Evolutionary conservation across 192 early-diverging fungal genomes (phyloP), one percentile per base, ranked within the genome.

Genomic region (Gryganskiella cystojenkinii): DNA sequence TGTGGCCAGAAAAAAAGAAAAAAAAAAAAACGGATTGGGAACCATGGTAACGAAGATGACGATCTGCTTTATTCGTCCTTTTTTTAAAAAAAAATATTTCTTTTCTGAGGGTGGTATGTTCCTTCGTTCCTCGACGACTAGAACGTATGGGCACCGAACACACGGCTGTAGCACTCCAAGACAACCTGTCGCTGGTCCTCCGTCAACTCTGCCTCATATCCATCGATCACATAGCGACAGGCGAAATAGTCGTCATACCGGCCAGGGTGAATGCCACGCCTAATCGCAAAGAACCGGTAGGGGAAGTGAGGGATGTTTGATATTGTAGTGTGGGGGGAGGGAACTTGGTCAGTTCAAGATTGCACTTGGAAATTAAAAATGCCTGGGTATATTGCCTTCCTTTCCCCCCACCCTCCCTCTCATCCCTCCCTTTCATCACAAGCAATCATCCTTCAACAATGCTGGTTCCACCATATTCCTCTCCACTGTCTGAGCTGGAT

Each of bases 241-340:
- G 64, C 50, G 25, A 76, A 31, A 50, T 76, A 76, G n/a, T 57
- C 45, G 4, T 76, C 72, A 15, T 63, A 76, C 17, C 33, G 56
- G 20, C 34, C 19, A 13, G 65, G 65, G 24, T 76, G 72, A 45
- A 76, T 62, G 33, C 42, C 51, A 30, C 70, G 61, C 70, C 67
- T 70, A 54, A 28, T 31, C 8, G 22, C 2, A 40, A 53, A 15
- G 34, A 19, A 20, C 9, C 9, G 7, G 49, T 50, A 19, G 37
- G 37, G 37, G 37, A 40, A 40, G n/a, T n/a, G n/a, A n/a, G n/a
- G n/a, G n/a, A n/a, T n/a, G n/a, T n/a, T n/a, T n/a, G n/a, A n/a
- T n/a, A n/a, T n/a, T n/a, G n/a, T n/a, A n/a, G n/a, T n/a, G 17
- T 44, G 43, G 43, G 19, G 47, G 6, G 47, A 19, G 47, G 22